phyloP scores from a whole-genome alignment of 345 rosid genomes.

The Hypericum androsaemum region DNA sequence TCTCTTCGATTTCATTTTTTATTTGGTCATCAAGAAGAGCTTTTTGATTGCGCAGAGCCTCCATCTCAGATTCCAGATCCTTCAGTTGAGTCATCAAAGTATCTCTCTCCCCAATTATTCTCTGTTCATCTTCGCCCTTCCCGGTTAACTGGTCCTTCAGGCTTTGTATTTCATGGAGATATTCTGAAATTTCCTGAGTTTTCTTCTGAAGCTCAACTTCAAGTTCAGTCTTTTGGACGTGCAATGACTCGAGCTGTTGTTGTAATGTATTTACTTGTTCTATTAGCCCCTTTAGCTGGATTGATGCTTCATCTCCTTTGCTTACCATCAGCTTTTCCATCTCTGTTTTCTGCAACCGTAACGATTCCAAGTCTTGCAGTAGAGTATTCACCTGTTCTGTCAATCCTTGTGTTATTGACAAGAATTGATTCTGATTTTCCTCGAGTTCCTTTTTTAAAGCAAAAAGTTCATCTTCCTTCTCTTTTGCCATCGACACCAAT shows the following conservation, averaged over 20 bases:
- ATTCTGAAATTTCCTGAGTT: conserved; percentile 41
- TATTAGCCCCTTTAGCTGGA: conserved; percentile 31
- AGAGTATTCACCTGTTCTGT: conserved; percentile 33
- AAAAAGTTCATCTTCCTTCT: conserved; percentile 41
- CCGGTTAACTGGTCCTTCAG: conserved; percentile 17
- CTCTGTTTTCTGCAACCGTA: conserved; percentile 39
- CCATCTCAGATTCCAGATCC: conserved; percentile 20
- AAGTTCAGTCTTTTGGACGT: conserved; percentile 42
- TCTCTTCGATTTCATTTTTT: conserved; percentile 12
- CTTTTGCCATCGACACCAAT: conserved; percentile 17
- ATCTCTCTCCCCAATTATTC: conserved; percentile 18
- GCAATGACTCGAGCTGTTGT: conserved; percentile 41
- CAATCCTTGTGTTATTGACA: conserved; percentile 46
- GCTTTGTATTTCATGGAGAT: conserved; percentile 22
- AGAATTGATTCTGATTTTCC: conserved; percentile 41
- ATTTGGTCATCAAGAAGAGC: conserved; percentile 21
- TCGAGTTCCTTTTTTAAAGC: conserved; percentile 41
- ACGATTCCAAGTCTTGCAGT: conserved; percentile 31
- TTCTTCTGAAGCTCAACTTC: conserved; percentile 47
- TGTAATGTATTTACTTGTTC: conserved; percentile 44
- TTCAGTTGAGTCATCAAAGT: conserved; percentile 14
- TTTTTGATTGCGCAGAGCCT: conserved; percentile 16
- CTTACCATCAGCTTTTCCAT: conserved; percentile 48
- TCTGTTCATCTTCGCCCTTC: conserved; percentile 20
- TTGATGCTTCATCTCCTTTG: conserved; percentile 45